phyloP scores from a whole-genome alignment of 306 rosid species.

The Luffa aegyptiaca region DNA sequence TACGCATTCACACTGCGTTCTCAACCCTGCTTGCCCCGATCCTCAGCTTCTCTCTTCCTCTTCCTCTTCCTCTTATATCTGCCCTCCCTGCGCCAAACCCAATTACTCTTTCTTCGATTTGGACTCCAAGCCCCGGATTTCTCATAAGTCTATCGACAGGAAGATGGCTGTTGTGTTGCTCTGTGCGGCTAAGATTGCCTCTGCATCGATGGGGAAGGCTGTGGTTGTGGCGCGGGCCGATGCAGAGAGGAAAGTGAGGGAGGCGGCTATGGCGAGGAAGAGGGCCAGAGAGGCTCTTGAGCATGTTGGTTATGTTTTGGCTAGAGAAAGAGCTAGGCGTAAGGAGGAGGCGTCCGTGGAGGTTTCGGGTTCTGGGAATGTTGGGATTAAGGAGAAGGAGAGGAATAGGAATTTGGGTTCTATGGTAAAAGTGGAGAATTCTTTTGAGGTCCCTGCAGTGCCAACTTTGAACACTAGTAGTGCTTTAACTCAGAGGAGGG shows the following conservation, averaged over 20 bases:
- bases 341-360: conserved; percentile 17
- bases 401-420: conserved; percentile 10
- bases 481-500: conserved; percentile 7
- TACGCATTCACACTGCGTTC: conserved; percentile 56
- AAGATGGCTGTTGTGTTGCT: conserved; percentile 28
- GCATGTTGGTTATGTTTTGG: conserved; percentile 16
- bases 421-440: conserved; percentile 3
- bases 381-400: conserved; percentile 16
- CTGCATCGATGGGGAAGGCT: conserved; percentile 29
- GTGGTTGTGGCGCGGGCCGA: conserved; percentile 18
- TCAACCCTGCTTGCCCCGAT: conserved; percentile 23
- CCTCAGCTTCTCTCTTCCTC: conserved; percentile 5
- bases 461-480: neutral
- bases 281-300: conserved; percentile 51
- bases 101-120: conserved; percentile 43
- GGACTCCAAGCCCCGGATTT: conserved; percentile 3
- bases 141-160: conserved; percentile 21
- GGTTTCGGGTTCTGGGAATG: conserved; percentile 25
- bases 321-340: conserved; percentile 19
- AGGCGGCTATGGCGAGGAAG: conserved; percentile 46
- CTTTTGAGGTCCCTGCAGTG: neutral
- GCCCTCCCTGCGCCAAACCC: conserved; percentile 56
- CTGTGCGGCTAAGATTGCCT: conserved; percentile 61
- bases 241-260: conserved; percentile 43
- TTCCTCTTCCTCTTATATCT: conserved; percentile 20